Percentiles rank a stretch among this genome's conserved stretches.
Conservation (phyloP, 2,329 filamentous ascomycete species). For the Aphanoascus verrucosus region DNA sequence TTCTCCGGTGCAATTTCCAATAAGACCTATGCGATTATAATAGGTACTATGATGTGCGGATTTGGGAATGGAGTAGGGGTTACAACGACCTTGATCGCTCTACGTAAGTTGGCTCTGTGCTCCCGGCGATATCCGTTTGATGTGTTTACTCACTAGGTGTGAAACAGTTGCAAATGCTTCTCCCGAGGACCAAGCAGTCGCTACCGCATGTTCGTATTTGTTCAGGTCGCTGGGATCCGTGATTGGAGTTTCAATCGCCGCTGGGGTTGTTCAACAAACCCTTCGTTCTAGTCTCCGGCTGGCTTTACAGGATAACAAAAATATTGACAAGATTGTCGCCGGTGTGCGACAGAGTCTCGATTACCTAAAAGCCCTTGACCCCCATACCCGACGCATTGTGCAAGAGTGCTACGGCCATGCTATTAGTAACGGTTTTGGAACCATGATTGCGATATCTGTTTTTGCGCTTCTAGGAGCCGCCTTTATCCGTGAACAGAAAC, state of each 20-base stretch:
- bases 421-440: constrained; percentile 42
- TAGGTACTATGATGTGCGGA: constrained; percentile 46
- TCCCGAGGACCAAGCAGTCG: constrained; percentile 59
- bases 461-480: constrained; percentile 37
- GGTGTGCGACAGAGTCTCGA: constrained; percentile 59
- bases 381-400: constrained; percentile 49
- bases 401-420: constrained; percentile 55
- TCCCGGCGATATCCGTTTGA: not conserved
- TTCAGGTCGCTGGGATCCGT: constrained; percentile 63
- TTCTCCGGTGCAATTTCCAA: constrained; percentile 45
- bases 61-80: constrained; percentile 52
- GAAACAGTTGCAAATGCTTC: constrained; percentile 54
- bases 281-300: constrained; percentile 48
- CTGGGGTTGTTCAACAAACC: constrained; percentile 60
- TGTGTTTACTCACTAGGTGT: constrained; percentile 3
- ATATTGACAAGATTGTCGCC: constrained; percentile 56
- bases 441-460: constrained; percentile 42
- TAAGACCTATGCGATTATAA: constrained; percentile 43
- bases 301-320: constrained; percentile 46
- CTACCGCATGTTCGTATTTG: constrained; percentile 68
- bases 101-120: constrained; percentile 37
- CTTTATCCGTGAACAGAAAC: constrained; percentile 49
- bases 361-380: constrained; percentile 55
- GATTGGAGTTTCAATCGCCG: constrained; percentile 56
- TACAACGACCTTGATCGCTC: constrained; percentile 59